phyloP scores from a whole-genome alignment of 2,329 filamentous ascomycete species.

The Sarocladium brachiariae region DNA sequence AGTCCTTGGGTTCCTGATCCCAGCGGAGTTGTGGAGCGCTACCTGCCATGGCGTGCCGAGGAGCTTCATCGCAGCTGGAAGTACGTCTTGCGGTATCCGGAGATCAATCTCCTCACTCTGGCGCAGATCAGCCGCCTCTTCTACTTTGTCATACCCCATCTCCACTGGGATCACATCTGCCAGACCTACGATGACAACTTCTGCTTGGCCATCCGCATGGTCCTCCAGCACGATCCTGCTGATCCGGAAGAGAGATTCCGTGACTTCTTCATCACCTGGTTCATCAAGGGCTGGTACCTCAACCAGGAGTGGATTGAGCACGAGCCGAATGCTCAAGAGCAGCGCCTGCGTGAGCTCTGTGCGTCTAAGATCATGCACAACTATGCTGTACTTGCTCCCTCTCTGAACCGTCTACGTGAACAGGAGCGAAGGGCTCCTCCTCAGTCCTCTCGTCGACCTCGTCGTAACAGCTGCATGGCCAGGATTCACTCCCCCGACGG shows the following conservation, averaged over 20 bases:
- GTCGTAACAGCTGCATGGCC: too few relatives aligned
- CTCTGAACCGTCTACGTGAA: too few relatives aligned
- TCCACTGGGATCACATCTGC: neutral
- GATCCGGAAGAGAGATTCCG: neutral
- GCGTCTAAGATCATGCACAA: too few relatives aligned
- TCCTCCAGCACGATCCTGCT: neutral
- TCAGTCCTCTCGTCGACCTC: too few relatives aligned
- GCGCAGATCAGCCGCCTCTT: neutral
- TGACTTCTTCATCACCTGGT: neutral
- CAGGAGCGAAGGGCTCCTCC: too few relatives aligned
- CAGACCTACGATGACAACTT: neutral
- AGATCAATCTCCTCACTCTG: neutral
- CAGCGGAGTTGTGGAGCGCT: neutral
- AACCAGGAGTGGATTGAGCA: neutral
- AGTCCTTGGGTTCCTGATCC: conserved; percentile 13
- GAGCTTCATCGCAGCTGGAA: neutral
- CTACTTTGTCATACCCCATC: neutral
- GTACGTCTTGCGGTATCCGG: neutral
- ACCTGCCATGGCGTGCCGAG: neutral
- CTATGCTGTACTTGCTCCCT: too few relatives aligned
- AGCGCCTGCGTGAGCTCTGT: too few relatives aligned
- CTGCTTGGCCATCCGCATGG: too few relatives aligned
- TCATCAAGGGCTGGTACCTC: neutral
- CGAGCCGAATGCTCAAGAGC: too few relatives aligned
- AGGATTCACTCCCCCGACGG: too few relatives aligned